These are phyloP conservation scores for Cladosporium sp. DNA, from an alignment of 2,329 filamentous ascomycete species.

Conservation along the genomic window DNA sequence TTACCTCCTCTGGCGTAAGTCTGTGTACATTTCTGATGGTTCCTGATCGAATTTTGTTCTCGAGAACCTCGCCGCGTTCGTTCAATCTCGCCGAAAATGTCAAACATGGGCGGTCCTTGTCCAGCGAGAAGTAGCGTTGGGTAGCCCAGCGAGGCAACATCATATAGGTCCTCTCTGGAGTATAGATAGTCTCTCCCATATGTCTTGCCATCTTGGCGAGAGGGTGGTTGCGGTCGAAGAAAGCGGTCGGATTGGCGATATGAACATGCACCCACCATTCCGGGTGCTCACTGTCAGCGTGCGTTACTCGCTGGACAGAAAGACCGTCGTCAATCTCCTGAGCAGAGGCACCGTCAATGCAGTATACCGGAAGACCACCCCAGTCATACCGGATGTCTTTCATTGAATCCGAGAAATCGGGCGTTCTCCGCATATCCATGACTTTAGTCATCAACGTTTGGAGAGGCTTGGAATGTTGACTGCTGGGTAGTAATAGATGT, in stretches of 20 bases:
- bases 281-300: constrained; percentile 29
- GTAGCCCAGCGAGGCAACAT: constrained; percentile 53
- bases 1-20: constrained; percentile 44
- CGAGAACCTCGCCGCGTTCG: constrained; percentile 48
- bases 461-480: constrained; percentile 41
- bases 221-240: constrained; percentile 56
- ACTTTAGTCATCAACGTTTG: constrained; percentile 37
- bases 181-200: constrained; percentile 53
- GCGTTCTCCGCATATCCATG: constrained; percentile 24
- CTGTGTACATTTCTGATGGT: constrained; percentile 52
- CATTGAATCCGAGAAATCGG: constrained; percentile 52
- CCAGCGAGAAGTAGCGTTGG: constrained; percentile 52
- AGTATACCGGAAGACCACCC: constrained; percentile 60
- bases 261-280: constrained; percentile 75
- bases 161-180: constrained; percentile 53
- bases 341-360: constrained; percentile 65
- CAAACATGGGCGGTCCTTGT: constrained; percentile 50
- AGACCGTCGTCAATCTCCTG: constrained; percentile 75
- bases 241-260: constrained; percentile 72
- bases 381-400: constrained; percentile 55
- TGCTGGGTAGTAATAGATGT: constrained; percentile 48
- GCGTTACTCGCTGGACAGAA: constrained; percentile 55
- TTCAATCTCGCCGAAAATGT: constrained; percentile 59
- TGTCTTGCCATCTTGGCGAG: constrained; percentile 60
- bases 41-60: constrained; percentile 52